A percentile compares a stretch with the other conserved stretches of the same genome.
Evolutionary conservation across 164 flowering plant genomes (phyloP).

Genomic region (Brasenia schreberi): DNA sequence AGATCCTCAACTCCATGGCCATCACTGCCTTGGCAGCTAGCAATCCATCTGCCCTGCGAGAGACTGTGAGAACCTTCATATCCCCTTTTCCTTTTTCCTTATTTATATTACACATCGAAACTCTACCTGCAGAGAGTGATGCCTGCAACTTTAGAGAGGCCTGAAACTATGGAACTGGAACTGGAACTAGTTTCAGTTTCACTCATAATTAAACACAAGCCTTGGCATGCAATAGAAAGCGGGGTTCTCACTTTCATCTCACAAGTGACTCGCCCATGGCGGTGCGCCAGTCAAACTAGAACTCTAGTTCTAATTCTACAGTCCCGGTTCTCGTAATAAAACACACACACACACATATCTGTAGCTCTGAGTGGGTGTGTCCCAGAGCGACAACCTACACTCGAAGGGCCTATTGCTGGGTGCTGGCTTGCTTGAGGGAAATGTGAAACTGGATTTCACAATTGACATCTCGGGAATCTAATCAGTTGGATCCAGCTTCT

Average conservation of each 20-base stretch:
- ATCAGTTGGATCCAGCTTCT: no score
- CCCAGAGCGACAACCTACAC: neutral
- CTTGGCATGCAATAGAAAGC: no score
- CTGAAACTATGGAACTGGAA: no score
- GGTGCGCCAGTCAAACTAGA: no score
- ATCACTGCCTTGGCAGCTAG: conserved; percentile 79
- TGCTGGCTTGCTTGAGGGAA: neutral
- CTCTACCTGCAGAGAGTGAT: no score
- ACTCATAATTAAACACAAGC: no score
- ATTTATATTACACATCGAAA: no score
- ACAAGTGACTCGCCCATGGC: no score
- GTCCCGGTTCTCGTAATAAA: neutral
- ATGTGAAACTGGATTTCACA: no score
- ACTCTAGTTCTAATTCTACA: neutral
- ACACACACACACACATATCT: no score
- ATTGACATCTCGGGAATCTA: no score
- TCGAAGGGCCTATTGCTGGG: neutral
- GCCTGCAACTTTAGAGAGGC: neutral
- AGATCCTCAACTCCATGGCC: conserved; percentile 78
- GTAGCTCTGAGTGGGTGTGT: no score
- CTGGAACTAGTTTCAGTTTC: neutral
- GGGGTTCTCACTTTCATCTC: neutral
- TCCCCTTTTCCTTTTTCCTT: neutral
- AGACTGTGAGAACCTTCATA: conserved; percentile 10
- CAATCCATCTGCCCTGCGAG: conserved; percentile 80